Evolutionary conservation across 1,284 basidiomycete genomes (phyloP).

Genomic region (Cystobasidium sp.): DNA sequence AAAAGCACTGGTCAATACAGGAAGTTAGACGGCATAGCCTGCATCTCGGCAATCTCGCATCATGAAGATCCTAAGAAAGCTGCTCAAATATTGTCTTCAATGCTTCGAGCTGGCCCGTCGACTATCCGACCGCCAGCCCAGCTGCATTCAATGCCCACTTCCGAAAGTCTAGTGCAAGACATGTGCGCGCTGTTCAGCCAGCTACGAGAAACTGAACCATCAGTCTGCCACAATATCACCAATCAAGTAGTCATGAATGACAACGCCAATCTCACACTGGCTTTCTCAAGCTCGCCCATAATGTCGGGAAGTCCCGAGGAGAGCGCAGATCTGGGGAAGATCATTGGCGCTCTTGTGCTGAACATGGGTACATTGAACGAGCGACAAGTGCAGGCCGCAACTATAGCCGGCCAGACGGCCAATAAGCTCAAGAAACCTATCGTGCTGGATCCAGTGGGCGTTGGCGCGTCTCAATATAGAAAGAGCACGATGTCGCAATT

Average conservation of each 20-base stretch:
- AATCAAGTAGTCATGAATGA: slow-evolving; percentile 56
- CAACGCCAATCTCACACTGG: slow-evolving; percentile 82
- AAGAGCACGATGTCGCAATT: slow-evolving; percentile 67
- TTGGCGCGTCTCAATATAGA: slow-evolving; percentile 80
- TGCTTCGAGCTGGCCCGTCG: slow-evolving; percentile 1
- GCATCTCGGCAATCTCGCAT: slow-evolving; percentile 85
- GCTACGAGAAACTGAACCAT: slow-evolving; percentile 6
- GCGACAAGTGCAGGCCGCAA: slow-evolving; percentile 71
- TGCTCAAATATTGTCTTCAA: slow-evolving; percentile 56
- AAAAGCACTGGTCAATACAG: slow-evolving; percentile 44
- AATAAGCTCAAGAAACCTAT: slow-evolving; percentile 78
- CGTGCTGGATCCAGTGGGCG: slow-evolving; percentile 91
- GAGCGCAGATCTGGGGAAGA: slow-evolving; percentile 75
- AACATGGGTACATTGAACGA: slow-evolving; percentile 86
- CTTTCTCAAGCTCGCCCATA: slow-evolving; percentile 86
- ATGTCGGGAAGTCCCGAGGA: slow-evolving; percentile 75
- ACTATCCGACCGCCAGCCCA: slow-evolving; percentile 1
- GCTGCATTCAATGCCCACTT: background rate
- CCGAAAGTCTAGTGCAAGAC: slow-evolving; percentile 2
- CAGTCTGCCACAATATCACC: slow-evolving; percentile 58
- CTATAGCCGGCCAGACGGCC: slow-evolving; percentile 74
- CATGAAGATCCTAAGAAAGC: slow-evolving; percentile 68
- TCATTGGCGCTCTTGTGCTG: slow-evolving; percentile 74
- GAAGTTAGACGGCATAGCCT: slow-evolving; percentile 78
- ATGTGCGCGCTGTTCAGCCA: slow-evolving; percentile 7